Evolutionary conservation across 2,329 filamentous ascomycete genomes (phyloP).

Genomic region (Botrytis cinerea): DNA sequence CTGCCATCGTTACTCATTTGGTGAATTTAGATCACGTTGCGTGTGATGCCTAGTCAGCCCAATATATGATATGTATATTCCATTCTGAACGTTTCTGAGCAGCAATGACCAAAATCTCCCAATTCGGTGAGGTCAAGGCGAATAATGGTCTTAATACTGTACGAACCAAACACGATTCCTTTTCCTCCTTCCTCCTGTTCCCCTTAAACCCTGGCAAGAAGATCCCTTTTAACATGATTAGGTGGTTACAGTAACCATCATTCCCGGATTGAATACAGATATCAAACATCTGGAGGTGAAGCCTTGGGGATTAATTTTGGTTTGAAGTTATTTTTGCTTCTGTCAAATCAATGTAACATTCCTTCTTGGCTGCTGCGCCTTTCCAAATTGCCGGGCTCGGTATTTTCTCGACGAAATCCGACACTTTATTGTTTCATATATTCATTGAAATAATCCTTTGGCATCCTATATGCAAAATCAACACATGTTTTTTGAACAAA

Average conservation of each 20-base stretch:
- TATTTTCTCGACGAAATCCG: not conserved
- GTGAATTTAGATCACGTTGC: constrained; percentile 6
- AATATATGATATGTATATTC: not conserved
- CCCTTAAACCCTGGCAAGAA: not conserved
- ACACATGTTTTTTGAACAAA: not conserved
- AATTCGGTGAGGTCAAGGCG: not conserved
- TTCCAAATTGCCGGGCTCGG: not conserved
- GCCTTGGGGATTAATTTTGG: not conserved
- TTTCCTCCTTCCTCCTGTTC: not conserved
- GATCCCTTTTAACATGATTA: not conserved
- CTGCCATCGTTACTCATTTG: constrained; percentile 2
- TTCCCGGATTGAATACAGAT: not conserved
- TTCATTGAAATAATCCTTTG: not conserved
- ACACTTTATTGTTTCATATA: not conserved
- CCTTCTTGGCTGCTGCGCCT: constrained; percentile 5
- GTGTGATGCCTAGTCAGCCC: not conserved
- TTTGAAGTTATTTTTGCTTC: not conserved
- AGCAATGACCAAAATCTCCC: not conserved
- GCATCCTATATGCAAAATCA: not conserved
- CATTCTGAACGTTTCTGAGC: not conserved
- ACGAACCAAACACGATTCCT: not conserved
- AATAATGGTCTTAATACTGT: not conserved
- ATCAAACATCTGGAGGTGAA: not conserved
- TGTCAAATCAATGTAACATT: not conserved
- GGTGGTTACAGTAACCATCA: not conserved